A percentile compares a stretch with the other conserved stretches of the same genome.
Conservation (phyloP, 164 flowering plant species). For the Vitis rotundifolia region DNA sequence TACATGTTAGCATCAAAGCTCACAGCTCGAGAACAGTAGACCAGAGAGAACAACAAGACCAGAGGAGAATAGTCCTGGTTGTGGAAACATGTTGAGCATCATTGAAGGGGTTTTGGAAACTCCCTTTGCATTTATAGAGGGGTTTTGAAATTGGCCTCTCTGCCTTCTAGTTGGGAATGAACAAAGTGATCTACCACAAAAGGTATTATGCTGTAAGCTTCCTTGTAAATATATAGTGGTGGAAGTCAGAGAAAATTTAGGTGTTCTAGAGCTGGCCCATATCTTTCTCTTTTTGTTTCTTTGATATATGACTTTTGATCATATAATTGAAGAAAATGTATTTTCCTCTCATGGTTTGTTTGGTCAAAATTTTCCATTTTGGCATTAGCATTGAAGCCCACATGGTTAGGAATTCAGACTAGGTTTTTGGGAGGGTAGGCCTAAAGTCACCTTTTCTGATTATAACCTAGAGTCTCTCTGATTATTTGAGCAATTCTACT, state of each 20-base stretch:
- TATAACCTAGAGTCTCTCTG: neutral
- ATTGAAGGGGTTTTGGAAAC: neutral
- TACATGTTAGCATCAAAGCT: slow-evolving; percentile 6
- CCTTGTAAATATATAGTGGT: neutral
- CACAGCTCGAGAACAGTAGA: slow-evolving; percentile 11
- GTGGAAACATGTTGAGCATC: neutral
- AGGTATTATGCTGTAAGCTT: neutral
- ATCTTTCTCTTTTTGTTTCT: neutral
- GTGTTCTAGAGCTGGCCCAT: neutral
- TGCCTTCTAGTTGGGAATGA: neutral
- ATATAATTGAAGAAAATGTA: neutral
- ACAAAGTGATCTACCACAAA: neutral
- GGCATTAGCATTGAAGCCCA: neutral
- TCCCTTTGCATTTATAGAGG: neutral
- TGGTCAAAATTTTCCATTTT: neutral
- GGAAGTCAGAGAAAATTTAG: neutral
- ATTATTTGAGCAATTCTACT: neutral
- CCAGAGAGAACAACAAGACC: neutral
- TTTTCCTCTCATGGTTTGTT: neutral
- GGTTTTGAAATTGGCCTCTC: slow-evolving; percentile 3
- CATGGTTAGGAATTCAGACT: neutral
- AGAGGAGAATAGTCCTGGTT: neutral
- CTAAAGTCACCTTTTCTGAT: neutral
- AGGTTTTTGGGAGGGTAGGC: neutral
- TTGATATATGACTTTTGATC: neutral